Percentiles rank a stretch among this genome's conserved stretches.
Conservation (phyloP, 257 asterid genomes). For the Capsicum rhomboideum region DNA sequence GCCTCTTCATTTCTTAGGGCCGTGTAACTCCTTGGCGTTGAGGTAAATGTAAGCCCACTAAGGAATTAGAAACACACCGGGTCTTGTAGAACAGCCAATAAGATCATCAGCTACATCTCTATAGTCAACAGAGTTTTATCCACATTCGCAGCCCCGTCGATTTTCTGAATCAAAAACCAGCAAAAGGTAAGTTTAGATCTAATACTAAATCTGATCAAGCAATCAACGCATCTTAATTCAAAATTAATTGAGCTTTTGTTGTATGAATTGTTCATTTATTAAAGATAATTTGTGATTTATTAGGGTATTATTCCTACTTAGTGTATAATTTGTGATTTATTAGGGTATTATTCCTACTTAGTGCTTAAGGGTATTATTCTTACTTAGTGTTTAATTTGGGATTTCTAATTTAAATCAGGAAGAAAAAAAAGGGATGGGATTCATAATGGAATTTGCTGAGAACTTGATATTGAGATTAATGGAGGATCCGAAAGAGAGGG, state of each 20-base stretch:
- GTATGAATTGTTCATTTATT: not conserved
- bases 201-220: not conserved
- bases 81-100: no score
- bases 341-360: not conserved
- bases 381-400: not conserved
- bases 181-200: not conserved
- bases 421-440: conserved; percentile 31
- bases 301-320: no score
- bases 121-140: no score
- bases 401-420: not conserved
- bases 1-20: no score
- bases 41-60: no score
- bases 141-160: no score
- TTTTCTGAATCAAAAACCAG: no score
- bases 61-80: no score
- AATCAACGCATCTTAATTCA: not conserved
- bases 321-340: no score
- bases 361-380: not conserved
- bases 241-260: not conserved
- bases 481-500: conserved; percentile 84
- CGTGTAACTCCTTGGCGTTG: no score
- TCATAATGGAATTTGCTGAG: conserved; percentile 86
- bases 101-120: no score
- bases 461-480: conserved; percentile 56
- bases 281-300: no score